Base-by-base conservation (phyloP, 345 rosid species). In the Rhodamnia argentea region DNA sequence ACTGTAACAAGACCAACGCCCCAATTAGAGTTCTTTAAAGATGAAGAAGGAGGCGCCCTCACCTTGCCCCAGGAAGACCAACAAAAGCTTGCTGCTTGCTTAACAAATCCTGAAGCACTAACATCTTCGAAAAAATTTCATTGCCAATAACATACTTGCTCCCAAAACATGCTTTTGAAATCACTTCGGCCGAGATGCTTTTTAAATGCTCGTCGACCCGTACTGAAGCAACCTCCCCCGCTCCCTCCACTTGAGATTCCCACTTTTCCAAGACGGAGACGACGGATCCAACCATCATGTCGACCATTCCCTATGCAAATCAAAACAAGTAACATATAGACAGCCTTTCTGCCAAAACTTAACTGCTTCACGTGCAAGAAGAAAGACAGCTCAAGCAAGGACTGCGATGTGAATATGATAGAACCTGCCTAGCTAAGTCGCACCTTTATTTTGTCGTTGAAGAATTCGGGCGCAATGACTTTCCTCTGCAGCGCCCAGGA, bases 111-210 rank as follows among this genome's bases (percentile, higher is more conserved):
- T 62, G 87, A 83, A 89, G 88, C 55, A 13, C 54, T 50, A 50
- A 51, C 60, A 88, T 87, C 84, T 85, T 85, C 11, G 15, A 47
- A 82, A 90, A 88, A 22, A 88, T 88, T n/a, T 88, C 86, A 60
- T 83, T 75, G 40, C 90, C 90, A 22, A 15, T 24, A 26, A 47
- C 14, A 27, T 87, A 88, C 22, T 84, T 87, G 88, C 86, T 88
- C 3, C 92, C 90, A 53, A 90, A 87, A 70, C 88, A 88, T 22
- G 90, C 87, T 83, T 88, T 88, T 32, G 89, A 86, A 74, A 90
- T 88, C 11, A 90, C 55, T 86, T 87, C 90, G 4, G 90, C 92
- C 6, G 89, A 86, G 26, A 88, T 52, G 83, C 75, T 27, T 81
- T 85, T 87, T 53, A 86, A 60, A 81, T 87, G 87, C 32, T 29